Conservation (phyloP, 208 protist species). For the Leishmania gerbilli region DNA sequence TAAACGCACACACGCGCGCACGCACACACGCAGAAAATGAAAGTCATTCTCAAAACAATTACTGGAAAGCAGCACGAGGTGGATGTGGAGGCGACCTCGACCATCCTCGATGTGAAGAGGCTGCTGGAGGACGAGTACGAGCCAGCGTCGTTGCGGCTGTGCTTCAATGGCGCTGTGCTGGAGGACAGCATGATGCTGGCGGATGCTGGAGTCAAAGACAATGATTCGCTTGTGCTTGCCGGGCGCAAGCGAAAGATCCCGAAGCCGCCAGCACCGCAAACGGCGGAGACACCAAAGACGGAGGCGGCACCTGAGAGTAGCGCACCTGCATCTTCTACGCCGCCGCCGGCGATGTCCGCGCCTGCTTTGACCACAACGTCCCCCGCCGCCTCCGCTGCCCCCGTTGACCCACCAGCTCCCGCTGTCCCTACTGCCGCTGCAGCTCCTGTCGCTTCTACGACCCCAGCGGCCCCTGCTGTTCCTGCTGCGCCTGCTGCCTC, state of each 20-base stretch:
- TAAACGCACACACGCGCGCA: neutral
- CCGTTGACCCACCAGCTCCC: neutral
- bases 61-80: conserved; percentile 55
- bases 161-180: conserved; percentile 72
- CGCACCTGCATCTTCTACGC: conserved; percentile 10
- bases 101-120: conserved; percentile 62
- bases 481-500: conserved; percentile 12
- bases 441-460: neutral
- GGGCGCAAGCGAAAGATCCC: conserved; percentile 77
- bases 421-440: neutral
- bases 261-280: conserved; percentile 27
- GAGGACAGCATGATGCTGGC: conserved; percentile 62
- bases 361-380: neutral
- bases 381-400: neutral
- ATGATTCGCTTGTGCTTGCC: conserved; percentile 62
- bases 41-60: conserved; percentile 75
- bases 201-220: conserved; percentile 50
- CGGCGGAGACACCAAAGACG: conserved; percentile 12
- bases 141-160: conserved; percentile 58
- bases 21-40: conserved; percentile 41
- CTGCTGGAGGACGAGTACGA: conserved; percentile 77
- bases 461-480: conserved; percentile 10
- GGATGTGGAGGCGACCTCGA: conserved; percentile 55
- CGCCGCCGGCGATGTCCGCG: neutral
- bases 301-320: neutral